Percentiles rank a stretch among this genome's conserved stretches.
Conservation (phyloP, 164 flowering plant genomes). For the Aristolochia fimbriata region DNA sequence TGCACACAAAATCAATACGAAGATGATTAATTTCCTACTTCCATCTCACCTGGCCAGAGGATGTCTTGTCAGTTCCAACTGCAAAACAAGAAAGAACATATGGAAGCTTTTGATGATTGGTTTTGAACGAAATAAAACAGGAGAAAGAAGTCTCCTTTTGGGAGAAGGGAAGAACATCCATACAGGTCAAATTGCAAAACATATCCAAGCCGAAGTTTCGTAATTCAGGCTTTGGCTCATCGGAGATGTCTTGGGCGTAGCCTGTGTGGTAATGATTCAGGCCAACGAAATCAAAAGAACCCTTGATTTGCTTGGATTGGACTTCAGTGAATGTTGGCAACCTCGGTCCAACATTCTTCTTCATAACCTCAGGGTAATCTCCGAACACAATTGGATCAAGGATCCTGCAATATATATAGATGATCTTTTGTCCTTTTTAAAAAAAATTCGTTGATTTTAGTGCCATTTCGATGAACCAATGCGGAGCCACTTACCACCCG, state of each 20-base stretch:
- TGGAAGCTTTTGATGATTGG: too few relatives aligned
- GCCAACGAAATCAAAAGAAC: slow-evolving; percentile 24
- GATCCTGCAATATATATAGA: slow-evolving; percentile 27
- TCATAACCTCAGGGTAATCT: slow-evolving; percentile 55
- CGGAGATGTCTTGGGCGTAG: slow-evolving; percentile 8
- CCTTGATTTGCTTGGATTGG: slow-evolving; percentile 18
- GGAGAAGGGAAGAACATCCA: neutral
- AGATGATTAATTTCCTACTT: neutral
- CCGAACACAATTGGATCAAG: slow-evolving; percentile 45
- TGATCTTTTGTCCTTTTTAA: neutral
- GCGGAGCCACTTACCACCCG: slow-evolving; percentile 31
- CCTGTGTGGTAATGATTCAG: slow-evolving; percentile 19
- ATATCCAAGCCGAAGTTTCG: slow-evolving; percentile 12
- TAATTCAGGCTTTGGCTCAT: neutral
- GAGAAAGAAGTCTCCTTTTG: neutral
- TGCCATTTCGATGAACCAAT: neutral
- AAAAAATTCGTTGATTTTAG: too few relatives aligned
- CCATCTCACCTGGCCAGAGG: slow-evolving; percentile 2
- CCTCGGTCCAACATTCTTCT: slow-evolving; percentile 32
- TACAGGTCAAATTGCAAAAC: slow-evolving; percentile 10
- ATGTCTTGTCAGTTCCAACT: slow-evolving; percentile 5
- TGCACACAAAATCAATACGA: too few relatives aligned
- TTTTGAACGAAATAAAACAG: too few relatives aligned
- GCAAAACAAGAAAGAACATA: neutral
- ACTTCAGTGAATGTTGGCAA: slow-evolving; percentile 41